phyloP scores from a whole-genome alignment of 225 moss, liverwort and hornwort genomes.

The Pseudoscleropodium purum region DNA sequence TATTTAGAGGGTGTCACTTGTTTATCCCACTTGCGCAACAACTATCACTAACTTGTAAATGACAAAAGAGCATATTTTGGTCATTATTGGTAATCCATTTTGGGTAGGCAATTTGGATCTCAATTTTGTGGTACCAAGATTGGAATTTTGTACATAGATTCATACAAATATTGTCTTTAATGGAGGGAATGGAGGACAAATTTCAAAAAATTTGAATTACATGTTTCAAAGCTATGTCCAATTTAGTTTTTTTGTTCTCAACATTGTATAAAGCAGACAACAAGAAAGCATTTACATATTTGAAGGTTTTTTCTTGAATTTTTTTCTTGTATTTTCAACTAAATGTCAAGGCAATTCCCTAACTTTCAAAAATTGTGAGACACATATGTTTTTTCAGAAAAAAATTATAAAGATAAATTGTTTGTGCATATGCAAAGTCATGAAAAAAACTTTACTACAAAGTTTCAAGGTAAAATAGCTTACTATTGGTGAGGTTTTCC shows the following conservation, averaged over 20 bases:
- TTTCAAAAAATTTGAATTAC: not conserved
- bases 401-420: too few species aligned
- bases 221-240: not conserved
- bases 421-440: not conserved
- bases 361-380: not conserved
- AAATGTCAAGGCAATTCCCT: not conserved
- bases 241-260: not conserved
- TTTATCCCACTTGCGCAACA: not conserved
- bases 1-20: not conserved
- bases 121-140: accelerated
- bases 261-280: not conserved
- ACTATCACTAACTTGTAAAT: not conserved
- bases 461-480: not conserved
- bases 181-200: not conserved
- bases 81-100: not conserved
- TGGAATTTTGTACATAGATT: not conserved
- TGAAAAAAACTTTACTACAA: not conserved
- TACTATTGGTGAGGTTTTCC: not conserved
- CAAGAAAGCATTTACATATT: not conserved
- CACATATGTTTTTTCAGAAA: not conserved
- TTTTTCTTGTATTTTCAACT: not conserved
- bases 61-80: not conserved
- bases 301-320: not conserved
- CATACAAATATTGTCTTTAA: not conserved
- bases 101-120: not conserved